Base-by-base conservation (phyloP, 139 green algal genomes). In the Chlamydomonas incerta region DNA sequence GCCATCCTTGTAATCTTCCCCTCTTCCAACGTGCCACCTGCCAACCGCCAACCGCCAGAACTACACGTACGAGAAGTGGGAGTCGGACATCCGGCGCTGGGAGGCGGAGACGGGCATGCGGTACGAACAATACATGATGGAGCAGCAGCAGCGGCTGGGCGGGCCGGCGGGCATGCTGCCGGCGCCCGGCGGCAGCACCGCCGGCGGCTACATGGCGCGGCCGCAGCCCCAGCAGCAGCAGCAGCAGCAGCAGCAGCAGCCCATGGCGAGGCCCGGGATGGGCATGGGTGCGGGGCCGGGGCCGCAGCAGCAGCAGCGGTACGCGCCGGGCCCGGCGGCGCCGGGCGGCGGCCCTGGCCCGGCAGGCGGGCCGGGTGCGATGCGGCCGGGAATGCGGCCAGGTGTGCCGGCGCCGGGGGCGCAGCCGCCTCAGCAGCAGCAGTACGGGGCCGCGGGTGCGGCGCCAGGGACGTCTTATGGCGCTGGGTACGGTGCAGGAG, bases 71-170 rank as follows among this genome's bases (percentile, higher is more conserved):
- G 80, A 87, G 52, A 85, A 92, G 71, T 92, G 91, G 91, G 85
- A 94, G 85, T 35, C 31, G 28, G 88, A 94, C 77, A 63, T 94
- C 8, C 72, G 87, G 41, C 83, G 85, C 15, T 94, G 91, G 91
- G 91, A 94, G 87, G 50, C 65, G 52, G 81, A 94, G 85, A 94
- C 91, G 18, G 91, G 91, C 62, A 74, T 89, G 52, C 85, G 34
- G 0, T 92, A 93, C 46, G 83, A 89, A 34, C 84, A 91, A 21
- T 92, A 90, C 63, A 80, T 89, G 84, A 29, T 14, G 57, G 14
- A 71, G 74, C 74, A 81, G 74, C 55, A 72, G 85, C 73, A 81
- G 88, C 55, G 68, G 72, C 35, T 55, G 31, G 55, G 55, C 20
- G 20, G 55, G 55, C 55, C 18, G 55, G 55, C 18, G 18, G 55